Evolutionary conservation across 306 rosid genomes (phyloP).

Genomic region (Corylus heterophylla): DNA sequence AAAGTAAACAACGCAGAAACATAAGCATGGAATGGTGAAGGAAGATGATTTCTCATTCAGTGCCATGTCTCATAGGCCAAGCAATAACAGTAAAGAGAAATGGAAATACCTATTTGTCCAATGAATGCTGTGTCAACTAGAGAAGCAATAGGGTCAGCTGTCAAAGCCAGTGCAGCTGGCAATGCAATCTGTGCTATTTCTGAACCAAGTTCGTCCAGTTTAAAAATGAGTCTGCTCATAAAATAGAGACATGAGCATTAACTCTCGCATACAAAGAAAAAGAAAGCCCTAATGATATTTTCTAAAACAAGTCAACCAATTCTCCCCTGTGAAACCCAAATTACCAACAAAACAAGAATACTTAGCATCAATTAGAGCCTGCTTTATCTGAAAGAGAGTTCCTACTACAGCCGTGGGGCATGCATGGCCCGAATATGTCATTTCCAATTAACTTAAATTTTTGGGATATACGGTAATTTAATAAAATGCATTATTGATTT

Average conservation of each 20-base stretch:
- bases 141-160: constrained; percentile 96
- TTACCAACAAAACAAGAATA: not conserved
- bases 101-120: constrained; percentile 75
- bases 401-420: not conserved
- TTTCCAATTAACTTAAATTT: not conserved
- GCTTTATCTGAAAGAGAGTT: not conserved
- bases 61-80: not conserved
- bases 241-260: constrained; percentile 2
- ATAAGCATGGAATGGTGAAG: not conserved
- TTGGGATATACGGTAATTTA: no score
- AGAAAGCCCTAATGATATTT: not conserved
- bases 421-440: not conserved
- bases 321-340: not conserved
- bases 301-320: not conserved
- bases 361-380: constrained; percentile 3
- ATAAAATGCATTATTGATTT: no score
- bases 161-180: constrained; percentile 88
- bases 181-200: constrained; percentile 83
- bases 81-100: not conserved
- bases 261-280: not conserved
- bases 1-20: not conserved
- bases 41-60: constrained; percentile 4
- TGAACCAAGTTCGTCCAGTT: constrained; percentile 66
- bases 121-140: constrained; percentile 92
- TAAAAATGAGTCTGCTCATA: constrained; percentile 36